Evolutionary conservation across 169 alveolate genomes (phyloP).

Genomic region (Plasmodium fragile): DNA sequence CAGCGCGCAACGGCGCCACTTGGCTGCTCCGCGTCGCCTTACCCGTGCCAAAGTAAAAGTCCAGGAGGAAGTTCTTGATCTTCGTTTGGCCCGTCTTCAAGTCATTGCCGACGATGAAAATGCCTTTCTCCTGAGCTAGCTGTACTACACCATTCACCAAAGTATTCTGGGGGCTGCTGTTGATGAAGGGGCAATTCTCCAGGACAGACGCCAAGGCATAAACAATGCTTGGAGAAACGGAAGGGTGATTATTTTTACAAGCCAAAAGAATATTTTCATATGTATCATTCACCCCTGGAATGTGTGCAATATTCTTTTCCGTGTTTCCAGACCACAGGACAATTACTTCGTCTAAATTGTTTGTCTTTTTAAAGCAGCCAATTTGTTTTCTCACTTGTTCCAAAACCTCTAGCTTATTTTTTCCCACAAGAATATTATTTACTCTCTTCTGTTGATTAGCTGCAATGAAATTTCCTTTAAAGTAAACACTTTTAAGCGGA

Average conservation of each 20-base stretch:
- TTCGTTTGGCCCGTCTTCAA: constrained; percentile 94
- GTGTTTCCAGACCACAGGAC: constrained; percentile 95
- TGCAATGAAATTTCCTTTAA: constrained; percentile 89
- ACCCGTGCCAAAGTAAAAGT: constrained; percentile 81
- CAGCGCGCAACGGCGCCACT: constrained; percentile 21
- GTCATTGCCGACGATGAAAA: constrained; percentile 92
- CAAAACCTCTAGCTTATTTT: constrained; percentile 85
- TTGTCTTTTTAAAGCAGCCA: constrained; percentile 86
- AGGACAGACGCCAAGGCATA: constrained; percentile 91
- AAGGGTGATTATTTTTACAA: constrained; percentile 83
- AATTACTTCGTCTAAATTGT: constrained; percentile 88
- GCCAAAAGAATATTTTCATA: constrained; percentile 86
- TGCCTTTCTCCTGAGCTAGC: constrained; percentile 88
- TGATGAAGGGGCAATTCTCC: constrained; percentile 90
- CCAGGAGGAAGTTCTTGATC: constrained; percentile 90
- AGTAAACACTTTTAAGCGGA: constrained; percentile 89
- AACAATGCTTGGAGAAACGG: constrained; percentile 89
- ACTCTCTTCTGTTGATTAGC: constrained; percentile 92
- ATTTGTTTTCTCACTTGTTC: constrained; percentile 88
- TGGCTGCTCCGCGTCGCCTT: not conserved
- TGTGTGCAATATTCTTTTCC: constrained; percentile 88
- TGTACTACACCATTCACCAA: constrained; percentile 90
- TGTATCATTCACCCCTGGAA: constrained; percentile 86
- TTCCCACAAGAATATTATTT: constrained; percentile 86
- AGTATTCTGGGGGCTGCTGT: constrained; percentile 95